Evolutionary conservation across 768 basidiomycete genomes (phyloP), one percentile per base, ranked within the genome.

Genomic region (Mycena chlorophos): DNA sequence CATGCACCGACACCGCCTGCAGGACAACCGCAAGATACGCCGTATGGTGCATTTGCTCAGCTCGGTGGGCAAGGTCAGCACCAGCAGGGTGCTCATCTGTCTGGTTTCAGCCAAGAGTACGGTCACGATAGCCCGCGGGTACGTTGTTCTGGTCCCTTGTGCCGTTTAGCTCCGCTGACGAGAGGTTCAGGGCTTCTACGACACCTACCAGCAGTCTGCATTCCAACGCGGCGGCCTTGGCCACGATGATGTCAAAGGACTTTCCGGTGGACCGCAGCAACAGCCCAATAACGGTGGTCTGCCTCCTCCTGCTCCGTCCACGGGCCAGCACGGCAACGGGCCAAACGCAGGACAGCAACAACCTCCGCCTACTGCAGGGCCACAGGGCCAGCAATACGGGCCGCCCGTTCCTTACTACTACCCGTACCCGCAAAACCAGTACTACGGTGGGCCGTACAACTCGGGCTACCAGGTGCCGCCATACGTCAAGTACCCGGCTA

Each of bases 1-100:
- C 87, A 91, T 65, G 78, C 86, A 0, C 82, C 87, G 6, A 91
- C 90, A 2, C 90, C 89, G 20, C 88, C 89, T 53, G 84, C 82
- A 25, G 68, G 70, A 3, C 86, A 86, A 63, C 72, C 75, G 17
- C 88, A 89, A 55, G 79, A 85, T 48, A 85, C 75, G 52, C 74
- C 82, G 5, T 88, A 88, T 62, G 78, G 83, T 38, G 71, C 83
- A 2, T 89, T 90, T 63, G 84, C 86, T n/a, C 85, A 86, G 68
- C 77, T 83, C 8, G 70, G 71, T 22, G 71, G 65, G 5, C 83
- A 85, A 59, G 79, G 77, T 48, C 80, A 83, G 49, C 85, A 85
- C 51, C 82, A 85, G 57, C 85, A 87, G 62, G 79, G 69, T 14
- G 82, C 83, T 27, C 78, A 80, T 58, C 70, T 79, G 4, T 70